These are phyloP conservation scores for Ophiostoma triangulosporum DNA, from an alignment of 2,329 filamentous ascomycete species.

Conservation along the genomic window DNA sequence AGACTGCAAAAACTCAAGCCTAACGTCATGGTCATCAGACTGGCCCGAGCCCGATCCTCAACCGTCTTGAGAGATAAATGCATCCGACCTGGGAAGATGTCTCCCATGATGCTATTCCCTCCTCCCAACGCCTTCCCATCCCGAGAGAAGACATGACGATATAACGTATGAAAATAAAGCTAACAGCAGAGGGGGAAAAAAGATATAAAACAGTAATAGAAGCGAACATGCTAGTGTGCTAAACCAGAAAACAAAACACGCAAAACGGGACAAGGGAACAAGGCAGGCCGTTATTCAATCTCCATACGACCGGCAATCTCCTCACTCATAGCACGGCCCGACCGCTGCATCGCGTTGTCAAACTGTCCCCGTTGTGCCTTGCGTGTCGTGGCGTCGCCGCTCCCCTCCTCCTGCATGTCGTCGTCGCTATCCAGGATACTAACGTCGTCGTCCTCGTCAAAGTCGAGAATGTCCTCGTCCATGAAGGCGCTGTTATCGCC, in stretches of 20 bases:
- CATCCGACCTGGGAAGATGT: background rate
- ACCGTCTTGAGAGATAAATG: background rate
- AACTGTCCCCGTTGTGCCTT: slow-evolving; percentile 17
- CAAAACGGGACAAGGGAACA: background rate
- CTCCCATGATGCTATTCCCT: background rate
- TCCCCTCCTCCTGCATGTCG: slow-evolving; percentile 21
- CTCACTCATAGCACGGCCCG: slow-evolving; percentile 44
- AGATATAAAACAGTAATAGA: background rate
- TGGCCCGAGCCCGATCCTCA: background rate
- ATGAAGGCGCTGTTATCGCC: slow-evolving; percentile 33
- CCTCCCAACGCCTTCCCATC: background rate
- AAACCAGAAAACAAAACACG: background rate
- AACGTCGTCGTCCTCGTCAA: slow-evolving; percentile 19
- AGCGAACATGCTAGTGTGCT: background rate
- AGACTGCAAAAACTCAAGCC: too few species aligned
- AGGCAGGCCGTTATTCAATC: slow-evolving; percentile 29
- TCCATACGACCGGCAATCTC: slow-evolving; percentile 51
- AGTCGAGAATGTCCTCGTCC: slow-evolving; percentile 25
- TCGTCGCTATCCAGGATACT: slow-evolving; percentile 21
- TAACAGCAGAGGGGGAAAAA: background rate
- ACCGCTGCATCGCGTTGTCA: slow-evolving; percentile 18
- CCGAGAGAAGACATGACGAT: background rate
- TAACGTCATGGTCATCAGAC: too few species aligned
- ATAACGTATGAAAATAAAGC: background rate
- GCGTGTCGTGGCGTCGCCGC: slow-evolving; percentile 23